These are phyloP conservation scores for Perkinsus marinus DNA, from an alignment of 169 alveolate species.

Conservation along the genomic window DNA sequence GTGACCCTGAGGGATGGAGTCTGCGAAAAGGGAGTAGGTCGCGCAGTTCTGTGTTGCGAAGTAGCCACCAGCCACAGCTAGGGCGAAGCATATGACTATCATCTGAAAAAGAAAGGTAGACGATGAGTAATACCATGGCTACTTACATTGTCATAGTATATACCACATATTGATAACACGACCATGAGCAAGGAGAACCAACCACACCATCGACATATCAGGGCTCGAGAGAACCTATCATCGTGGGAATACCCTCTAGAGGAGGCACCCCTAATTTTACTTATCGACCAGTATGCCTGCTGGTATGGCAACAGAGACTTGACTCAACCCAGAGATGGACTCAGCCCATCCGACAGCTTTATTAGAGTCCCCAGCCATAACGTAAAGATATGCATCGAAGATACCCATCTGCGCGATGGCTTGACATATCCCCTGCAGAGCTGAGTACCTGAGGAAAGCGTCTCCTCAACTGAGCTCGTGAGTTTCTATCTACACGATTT, in stretches of 20 bases:
- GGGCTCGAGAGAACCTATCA: not conserved
- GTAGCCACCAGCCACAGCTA: conserved; percentile 4
- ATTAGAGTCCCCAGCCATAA: not conserved
- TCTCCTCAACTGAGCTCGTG: no score
- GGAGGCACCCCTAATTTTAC: not conserved
- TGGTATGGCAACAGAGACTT: conserved; percentile 7
- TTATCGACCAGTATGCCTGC: conserved; percentile 10
- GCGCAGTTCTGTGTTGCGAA: conserved; percentile 4
- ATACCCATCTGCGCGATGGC: conserved; percentile 10
- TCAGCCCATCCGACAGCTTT: conserved; percentile 14
- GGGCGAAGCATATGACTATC: not conserved
- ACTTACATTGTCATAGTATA: not conserved
- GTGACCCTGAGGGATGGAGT: conserved; percentile 1
- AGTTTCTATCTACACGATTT: no score
- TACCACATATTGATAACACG: not conserved
- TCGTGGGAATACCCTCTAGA: not conserved
- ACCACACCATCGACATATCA: not conserved
- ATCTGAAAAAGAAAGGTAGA: not conserved
- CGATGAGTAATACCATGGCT: not conserved
- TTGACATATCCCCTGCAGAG: not conserved
- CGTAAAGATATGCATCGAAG: conserved; percentile 3
- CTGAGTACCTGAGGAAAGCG: not conserved
- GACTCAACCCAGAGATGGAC: conserved; percentile 6
- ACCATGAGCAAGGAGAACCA: not conserved
- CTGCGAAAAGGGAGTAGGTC: conserved; percentile 12